A percentile compares a stretch with the other conserved stretches of the same genome.
phyloP scores from a whole-genome alignment of 495 filamentous ascomycete genomes.

The Podospora tetraspora region DNA sequence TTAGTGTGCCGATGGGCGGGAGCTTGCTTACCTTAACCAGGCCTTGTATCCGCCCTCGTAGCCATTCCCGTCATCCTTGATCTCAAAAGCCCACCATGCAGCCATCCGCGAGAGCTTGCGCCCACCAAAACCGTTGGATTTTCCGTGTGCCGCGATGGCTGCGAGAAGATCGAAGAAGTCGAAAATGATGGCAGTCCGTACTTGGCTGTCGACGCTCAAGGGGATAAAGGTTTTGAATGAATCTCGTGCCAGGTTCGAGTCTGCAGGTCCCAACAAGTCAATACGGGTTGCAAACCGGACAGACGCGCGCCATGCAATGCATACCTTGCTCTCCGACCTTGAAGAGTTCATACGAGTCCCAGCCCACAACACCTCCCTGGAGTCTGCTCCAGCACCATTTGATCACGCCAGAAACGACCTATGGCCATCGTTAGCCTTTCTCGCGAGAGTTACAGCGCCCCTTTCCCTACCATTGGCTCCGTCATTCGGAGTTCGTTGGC shows the following conservation, averaged over 20 bases:
- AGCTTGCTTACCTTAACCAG: conserved; percentile 52
- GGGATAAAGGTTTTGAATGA: conserved; percentile 96
- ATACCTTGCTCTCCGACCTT: conserved; percentile 89
- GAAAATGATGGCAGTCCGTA: conserved; percentile 83
- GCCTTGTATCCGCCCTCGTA: conserved; percentile 91
- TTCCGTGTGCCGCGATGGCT: conserved; percentile 72
- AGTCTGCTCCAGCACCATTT: conserved; percentile 99
- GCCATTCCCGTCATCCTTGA: conserved; percentile 76
- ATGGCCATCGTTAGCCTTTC: conserved; percentile 18
- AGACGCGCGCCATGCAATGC: conserved; percentile 2
- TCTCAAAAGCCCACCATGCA: conserved; percentile 98
- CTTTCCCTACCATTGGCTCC: conserved; percentile 75
- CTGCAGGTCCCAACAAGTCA: conserved; percentile 40
- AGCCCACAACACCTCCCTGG: conserved; percentile 86
- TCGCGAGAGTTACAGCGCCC: not conserved
- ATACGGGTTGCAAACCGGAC: not conserved
- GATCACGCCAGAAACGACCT: conserved; percentile 89
- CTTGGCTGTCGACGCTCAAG: conserved; percentile 82
- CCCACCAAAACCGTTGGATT: conserved; percentile 88
- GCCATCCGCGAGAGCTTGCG: conserved; percentile 92
- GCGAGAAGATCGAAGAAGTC: conserved; percentile 94
- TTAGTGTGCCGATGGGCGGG: not conserved
- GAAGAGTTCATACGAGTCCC: conserved; percentile 96
- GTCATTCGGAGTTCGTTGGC: conserved; percentile 85
- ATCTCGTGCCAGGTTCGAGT: conserved; percentile 86